Percentiles rank a stretch among this genome's conserved stretches.
These are phyloP conservation scores for Aspergillus udagawae DNA, from an alignment of 2,329 filamentous ascomycete genomes.

Conservation along the genomic window DNA sequence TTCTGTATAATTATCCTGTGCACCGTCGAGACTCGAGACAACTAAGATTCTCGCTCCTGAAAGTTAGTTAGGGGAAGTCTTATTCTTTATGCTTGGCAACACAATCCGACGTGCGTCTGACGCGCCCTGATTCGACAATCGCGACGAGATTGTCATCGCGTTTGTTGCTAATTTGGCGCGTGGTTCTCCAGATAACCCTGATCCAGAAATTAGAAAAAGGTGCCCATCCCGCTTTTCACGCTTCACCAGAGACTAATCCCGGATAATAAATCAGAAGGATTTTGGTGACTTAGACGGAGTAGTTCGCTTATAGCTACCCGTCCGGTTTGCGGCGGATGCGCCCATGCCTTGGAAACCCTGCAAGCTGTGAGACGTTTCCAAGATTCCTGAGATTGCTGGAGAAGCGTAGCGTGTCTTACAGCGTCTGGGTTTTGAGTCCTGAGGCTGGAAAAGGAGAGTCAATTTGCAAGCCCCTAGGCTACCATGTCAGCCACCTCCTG, in stretches of 20 bases:
- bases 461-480: slow-evolving; percentile 6
- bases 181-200: slow-evolving; percentile 13
- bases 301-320: not conserved
- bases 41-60: slow-evolving; percentile 1
- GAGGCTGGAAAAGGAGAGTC: slow-evolving; percentile 1
- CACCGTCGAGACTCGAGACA: slow-evolving; percentile 1
- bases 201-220: slow-evolving; percentile 5
- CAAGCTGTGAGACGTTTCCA: not conserved
- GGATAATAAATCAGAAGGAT: not conserved
- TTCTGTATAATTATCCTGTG: not conserved
- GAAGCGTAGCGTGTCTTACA: not conserved
- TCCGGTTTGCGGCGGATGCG: not conserved
- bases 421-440: not conserved
- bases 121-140: slow-evolving; percentile 27
- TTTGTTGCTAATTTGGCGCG: slow-evolving; percentile 25
- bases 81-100: slow-evolving; percentile 20
- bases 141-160: slow-evolving; percentile 18
- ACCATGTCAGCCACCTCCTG: slow-evolving; percentile 19
- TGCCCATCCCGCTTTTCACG: not conserved
- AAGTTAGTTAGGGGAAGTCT: slow-evolving; percentile 7
- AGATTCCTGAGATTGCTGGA: not conserved
- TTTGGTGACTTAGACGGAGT: not conserved
- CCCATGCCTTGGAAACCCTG: not conserved
- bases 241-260: not conserved
- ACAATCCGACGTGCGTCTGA: slow-evolving; percentile 18